These are phyloP conservation scores for Leccinum truebloodii DNA, from an alignment of 768 basidiomycete genomes.

Conservation along the genomic window DNA sequence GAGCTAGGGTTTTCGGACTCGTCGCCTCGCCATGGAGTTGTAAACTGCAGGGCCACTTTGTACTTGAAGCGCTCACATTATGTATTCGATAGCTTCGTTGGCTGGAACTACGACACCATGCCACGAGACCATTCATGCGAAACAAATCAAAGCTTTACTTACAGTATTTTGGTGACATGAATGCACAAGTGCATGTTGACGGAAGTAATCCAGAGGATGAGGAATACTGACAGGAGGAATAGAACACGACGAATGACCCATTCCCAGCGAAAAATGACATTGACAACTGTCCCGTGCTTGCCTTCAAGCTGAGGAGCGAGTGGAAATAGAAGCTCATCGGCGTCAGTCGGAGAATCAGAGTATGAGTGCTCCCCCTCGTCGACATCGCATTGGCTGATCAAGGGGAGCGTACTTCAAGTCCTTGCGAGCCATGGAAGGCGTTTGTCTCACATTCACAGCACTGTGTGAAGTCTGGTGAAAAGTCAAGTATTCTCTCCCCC, in stretches of 20 bases:
- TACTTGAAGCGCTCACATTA: constrained; percentile 4
- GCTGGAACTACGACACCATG: constrained; percentile 6
- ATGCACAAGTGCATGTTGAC: background rate
- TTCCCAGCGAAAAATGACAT: background rate
- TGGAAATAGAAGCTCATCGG: background rate
- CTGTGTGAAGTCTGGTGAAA: too few relatives aligned
- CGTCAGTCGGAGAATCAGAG: background rate
- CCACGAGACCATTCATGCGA: background rate
- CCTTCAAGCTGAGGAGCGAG: background rate
- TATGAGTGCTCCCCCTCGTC: background rate
- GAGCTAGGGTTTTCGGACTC: constrained; percentile 5
- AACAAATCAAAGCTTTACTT: background rate
- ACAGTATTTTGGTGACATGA: constrained; percentile 8
- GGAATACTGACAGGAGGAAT: constrained; percentile 2
- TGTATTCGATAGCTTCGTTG: constrained; percentile 10
- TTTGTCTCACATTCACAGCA: too few relatives aligned
- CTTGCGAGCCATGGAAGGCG: too few relatives aligned
- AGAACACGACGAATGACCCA: constrained; percentile 6
- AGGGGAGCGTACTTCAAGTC: background rate
- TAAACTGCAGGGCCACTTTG: constrained; percentile 6
- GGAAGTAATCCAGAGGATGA: constrained; percentile 7
- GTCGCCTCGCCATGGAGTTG: constrained; percentile 10
- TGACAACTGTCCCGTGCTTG: background rate
- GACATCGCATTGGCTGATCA: background rate
- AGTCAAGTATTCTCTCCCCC: too few relatives aligned